Percentiles rank a stretch among this genome's conserved stretches.
Evolutionary conservation across 1,284 basidiomycete species (phyloP).

Genomic region (Rhodofomes roseus): DNA sequence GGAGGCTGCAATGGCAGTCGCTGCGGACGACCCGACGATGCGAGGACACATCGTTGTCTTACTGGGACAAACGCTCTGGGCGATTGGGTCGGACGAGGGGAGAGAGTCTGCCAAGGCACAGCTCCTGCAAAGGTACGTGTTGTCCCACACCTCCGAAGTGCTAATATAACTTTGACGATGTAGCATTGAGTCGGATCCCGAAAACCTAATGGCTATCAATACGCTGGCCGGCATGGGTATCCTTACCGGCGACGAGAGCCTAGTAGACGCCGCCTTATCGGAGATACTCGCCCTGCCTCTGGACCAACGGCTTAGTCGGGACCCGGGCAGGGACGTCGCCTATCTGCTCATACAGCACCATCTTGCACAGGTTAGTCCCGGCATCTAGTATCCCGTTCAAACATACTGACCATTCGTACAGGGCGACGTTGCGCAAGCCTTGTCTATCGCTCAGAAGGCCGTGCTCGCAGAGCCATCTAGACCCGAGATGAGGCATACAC

Average conservation of each 20-base stretch:
- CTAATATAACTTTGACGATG: background rate
- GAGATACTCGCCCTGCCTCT: slow-evolving; percentile 72
- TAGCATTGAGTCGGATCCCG: slow-evolving; percentile 66
- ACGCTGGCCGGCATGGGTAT: slow-evolving; percentile 86
- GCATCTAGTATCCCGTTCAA: background rate
- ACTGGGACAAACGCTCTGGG: slow-evolving; percentile 81
- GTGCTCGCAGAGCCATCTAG: slow-evolving; percentile 54
- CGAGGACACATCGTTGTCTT: slow-evolving; percentile 73
- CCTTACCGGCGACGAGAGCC: slow-evolving; percentile 70
- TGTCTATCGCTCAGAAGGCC: slow-evolving; percentile 52
- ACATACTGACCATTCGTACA: slow-evolving; percentile 21
- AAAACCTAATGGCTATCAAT: slow-evolving; percentile 77
- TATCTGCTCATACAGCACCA: slow-evolving; percentile 67
- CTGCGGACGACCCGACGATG: slow-evolving; percentile 43
- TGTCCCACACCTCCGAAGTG: background rate
- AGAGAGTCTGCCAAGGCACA: slow-evolving; percentile 77
- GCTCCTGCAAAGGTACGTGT: slow-evolving; percentile 76
- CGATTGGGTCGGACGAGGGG: slow-evolving; percentile 69
- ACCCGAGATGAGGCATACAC: slow-evolving; percentile 41
- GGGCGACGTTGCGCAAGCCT: slow-evolving; percentile 48
- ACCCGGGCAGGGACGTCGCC: slow-evolving; percentile 62
- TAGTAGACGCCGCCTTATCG: slow-evolving; percentile 84
- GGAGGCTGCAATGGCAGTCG: slow-evolving; percentile 61
- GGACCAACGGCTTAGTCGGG: slow-evolving; percentile 58
- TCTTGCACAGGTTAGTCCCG: slow-evolving; percentile 54